Evolutionary conservation across 164 flowering plant genomes (phyloP), one percentile per base, ranked within the genome.

Genomic region (Houttuynia cordata): DNA sequence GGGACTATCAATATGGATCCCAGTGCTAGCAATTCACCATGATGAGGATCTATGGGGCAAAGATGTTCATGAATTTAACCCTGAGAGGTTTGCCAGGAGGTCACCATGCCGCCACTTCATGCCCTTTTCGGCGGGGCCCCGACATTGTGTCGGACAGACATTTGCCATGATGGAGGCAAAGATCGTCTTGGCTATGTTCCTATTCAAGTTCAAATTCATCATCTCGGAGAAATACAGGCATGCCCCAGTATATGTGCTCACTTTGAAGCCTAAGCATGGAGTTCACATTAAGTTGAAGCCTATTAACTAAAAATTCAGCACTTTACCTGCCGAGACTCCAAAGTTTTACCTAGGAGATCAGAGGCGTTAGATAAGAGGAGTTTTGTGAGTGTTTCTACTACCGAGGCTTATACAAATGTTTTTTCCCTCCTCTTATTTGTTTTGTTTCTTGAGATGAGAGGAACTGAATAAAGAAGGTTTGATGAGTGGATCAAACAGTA

Each of bases 111-210:
- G 85, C 3, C 81, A 78, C 63, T 94, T 91, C 74, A 70, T 91
- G 47, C 99, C 99, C 0, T 94, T 94, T 65, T 84, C 91, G 0
- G 74, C 81, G 0, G 99, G 99, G 0, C 96, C 96, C 0, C 67
- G 97, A 9, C 87, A 87, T 34, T 94, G 99, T 63, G 73, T 94
- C 0, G 99, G 99, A 23, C 96, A 91, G 61, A 24, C 83, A 24
- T 94, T 86, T 59, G 99, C 99, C 0, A 63, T 87, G 63, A 85
- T 94, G 93, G 96, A 94, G 70, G 87, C 96, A 20, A 94, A 87
- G 78, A 79, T 88, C 58, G 83, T 85, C 51, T 42, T 91, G 23
- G 81, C 95, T 50, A 86, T 84, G 83, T 42, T 94, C 0, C 70
- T 94, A 19, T 74, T 83, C 1, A 64, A 63, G 19, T 91, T 93